Evolutionary conservation across 1,139 yeast genomes (phyloP).

Genomic region (Pichia sp.): DNA sequence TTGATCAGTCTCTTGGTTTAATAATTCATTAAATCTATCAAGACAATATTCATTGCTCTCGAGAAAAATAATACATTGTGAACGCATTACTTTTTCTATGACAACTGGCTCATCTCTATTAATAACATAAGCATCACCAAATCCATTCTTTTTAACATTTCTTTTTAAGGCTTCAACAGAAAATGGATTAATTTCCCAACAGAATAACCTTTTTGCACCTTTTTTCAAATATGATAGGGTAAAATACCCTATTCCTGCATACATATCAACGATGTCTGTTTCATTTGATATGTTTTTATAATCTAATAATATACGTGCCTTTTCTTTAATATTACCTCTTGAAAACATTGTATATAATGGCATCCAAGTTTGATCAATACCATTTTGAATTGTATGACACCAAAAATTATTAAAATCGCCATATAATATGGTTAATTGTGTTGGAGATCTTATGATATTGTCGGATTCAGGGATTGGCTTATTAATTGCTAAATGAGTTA

Average conservation of each 20-base stretch:
- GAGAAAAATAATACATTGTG: slow-evolving; percentile 42
- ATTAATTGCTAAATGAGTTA: slow-evolving; percentile 63
- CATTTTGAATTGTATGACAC: slow-evolving; percentile 69
- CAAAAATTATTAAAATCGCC: slow-evolving; percentile 79
- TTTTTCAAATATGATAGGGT: slow-evolving; percentile 58
- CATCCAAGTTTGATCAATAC: slow-evolving; percentile 75
- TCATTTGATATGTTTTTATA: slow-evolving; percentile 21
- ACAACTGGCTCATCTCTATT: slow-evolving; percentile 30
- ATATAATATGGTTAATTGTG: slow-evolving; percentile 47
- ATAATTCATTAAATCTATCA: slow-evolving; percentile 32
- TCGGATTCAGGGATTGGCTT: slow-evolving; percentile 55
- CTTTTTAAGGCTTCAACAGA: slow-evolving; percentile 63
- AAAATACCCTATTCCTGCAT: slow-evolving; percentile 85
- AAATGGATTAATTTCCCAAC: slow-evolving; percentile 90
- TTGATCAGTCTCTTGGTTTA: not conserved
- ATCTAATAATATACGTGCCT: slow-evolving; percentile 50
- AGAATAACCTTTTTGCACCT: slow-evolving; percentile 48
- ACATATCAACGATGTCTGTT: slow-evolving; percentile 52
- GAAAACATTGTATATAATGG: slow-evolving; percentile 85
- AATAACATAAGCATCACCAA: slow-evolving; percentile 34
- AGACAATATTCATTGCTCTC: slow-evolving; percentile 55
- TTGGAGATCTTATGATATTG: slow-evolving; percentile 55
- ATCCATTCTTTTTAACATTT: slow-evolving; percentile 45
- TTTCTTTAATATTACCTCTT: slow-evolving; percentile 83
- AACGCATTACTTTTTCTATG: slow-evolving; percentile 14